Percentiles rank a stretch among this genome's conserved stretches.
phyloP scores from a whole-genome alignment of 2,329 filamentous ascomycete species.

The Aureobasidium lini region DNA sequence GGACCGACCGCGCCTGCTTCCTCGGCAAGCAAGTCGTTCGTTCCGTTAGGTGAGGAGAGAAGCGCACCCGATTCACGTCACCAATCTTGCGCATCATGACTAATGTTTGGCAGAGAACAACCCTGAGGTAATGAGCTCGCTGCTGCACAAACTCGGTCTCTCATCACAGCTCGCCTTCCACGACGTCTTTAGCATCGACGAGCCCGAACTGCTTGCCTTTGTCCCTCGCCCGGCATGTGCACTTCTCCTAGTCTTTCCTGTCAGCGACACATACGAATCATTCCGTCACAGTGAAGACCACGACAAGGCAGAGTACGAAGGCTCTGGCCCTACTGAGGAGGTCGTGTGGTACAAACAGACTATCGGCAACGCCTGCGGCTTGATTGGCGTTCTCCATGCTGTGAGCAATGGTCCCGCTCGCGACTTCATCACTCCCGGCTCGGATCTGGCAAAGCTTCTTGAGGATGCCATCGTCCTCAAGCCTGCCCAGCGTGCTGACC shows the following conservation, averaged over 20 bases:
- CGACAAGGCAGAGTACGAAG: slow-evolving; percentile 54
- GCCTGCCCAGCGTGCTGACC: slow-evolving; percentile 57
- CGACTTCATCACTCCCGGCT: slow-evolving; percentile 49
- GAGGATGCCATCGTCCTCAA: slow-evolving; percentile 61
- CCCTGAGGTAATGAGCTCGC: slow-evolving; percentile 76
- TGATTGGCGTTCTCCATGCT: slow-evolving; percentile 82
- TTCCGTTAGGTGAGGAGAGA: slow-evolving; percentile 14
- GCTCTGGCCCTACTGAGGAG: slow-evolving; percentile 60
- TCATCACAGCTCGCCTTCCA: slow-evolving; percentile 70
- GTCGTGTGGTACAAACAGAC: slow-evolving; percentile 95
- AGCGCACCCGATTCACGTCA: not conserved
- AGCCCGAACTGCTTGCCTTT: slow-evolving; percentile 75
- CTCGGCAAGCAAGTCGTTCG: slow-evolving; percentile 13
- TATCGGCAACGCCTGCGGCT: slow-evolving; percentile 84
- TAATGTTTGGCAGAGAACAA: slow-evolving; percentile 53
- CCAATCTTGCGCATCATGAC: not conserved
- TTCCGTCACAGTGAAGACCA: slow-evolving; percentile 68
- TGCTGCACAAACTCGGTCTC: slow-evolving; percentile 78
- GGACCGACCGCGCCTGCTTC: not conserved
- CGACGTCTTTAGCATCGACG: slow-evolving; percentile 87
- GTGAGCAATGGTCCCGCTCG: slow-evolving; percentile 68
- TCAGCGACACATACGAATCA: slow-evolving; percentile 70
- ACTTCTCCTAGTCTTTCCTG: slow-evolving; percentile 85
- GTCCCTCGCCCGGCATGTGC: slow-evolving; percentile 83
- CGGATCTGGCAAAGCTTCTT: slow-evolving; percentile 59